Conservation (phyloP, 176 grass and related monocot species). For the Oryza meridionalis region DNA sequence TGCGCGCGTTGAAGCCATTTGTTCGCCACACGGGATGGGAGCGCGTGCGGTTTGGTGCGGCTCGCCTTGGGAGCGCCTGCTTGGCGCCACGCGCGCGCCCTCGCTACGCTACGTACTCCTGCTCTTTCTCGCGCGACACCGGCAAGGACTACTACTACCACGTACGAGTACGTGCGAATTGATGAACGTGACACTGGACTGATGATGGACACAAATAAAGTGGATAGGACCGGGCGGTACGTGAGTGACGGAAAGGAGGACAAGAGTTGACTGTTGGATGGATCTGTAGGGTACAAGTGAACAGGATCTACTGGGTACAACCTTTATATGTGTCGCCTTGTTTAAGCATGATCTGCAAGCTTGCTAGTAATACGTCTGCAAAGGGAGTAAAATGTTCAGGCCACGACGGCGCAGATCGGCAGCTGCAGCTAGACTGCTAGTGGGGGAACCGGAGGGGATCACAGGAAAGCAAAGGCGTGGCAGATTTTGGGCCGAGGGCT, state of each 20-base stretch:
- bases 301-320: background rate
- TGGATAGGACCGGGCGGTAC: background rate
- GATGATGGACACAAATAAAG: conserved; percentile 1
- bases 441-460: background rate
- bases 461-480: background rate
- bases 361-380: background rate
- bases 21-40: conserved; percentile 18
- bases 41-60: conserved; percentile 46
- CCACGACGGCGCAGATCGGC: background rate
- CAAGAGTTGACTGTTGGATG: conserved; percentile 19
- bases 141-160: background rate
- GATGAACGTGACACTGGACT: background rate
- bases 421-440: background rate
- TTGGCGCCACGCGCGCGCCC: conserved; percentile 43
- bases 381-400: background rate
- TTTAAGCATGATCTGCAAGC: background rate
- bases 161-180: background rate
- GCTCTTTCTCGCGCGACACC: background rate
- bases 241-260: background rate
- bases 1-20: background rate
- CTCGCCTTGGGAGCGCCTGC: conserved; percentile 41
- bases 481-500: background rate
- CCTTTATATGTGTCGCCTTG: background rate
- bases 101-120: background rate
- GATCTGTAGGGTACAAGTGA: background rate